These are phyloP conservation scores for Diplosphaera chodatii DNA, from an alignment of 139 green algal species.

Conservation along the genomic window DNA sequence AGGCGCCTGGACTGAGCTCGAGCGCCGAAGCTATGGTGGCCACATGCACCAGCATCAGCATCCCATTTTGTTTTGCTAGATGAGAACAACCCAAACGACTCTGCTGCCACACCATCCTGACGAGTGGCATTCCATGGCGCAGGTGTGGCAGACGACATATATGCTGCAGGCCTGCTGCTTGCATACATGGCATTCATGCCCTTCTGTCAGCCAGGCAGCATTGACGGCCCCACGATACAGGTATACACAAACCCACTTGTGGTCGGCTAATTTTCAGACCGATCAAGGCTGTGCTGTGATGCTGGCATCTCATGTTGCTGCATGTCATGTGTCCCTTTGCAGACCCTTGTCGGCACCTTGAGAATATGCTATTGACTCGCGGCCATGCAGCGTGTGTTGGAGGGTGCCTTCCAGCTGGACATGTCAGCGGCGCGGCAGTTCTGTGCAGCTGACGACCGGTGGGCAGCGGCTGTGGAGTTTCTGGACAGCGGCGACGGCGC, in stretches of 20 bases:
- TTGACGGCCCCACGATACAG: constrained; percentile 40
- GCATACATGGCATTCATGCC: constrained; percentile 48
- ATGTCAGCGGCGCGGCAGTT: constrained; percentile 41
- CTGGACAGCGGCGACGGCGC: constrained; percentile 27
- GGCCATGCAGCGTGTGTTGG: constrained; percentile 26
- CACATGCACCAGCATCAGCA: too few relatives aligned
- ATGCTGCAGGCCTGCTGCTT: constrained; percentile 42
- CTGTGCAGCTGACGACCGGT: constrained; percentile 51
- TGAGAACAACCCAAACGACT: too few relatives aligned
- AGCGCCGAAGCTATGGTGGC: constrained; percentile 29
- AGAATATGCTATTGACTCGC: too few relatives aligned
- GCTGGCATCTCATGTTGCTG: too few relatives aligned
- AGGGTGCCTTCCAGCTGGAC: constrained; percentile 46
- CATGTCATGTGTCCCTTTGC: too few relatives aligned
- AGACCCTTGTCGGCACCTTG: too few relatives aligned
- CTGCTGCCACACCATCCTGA: too few relatives aligned
- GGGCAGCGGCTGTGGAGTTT: constrained; percentile 35
- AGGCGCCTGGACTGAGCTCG: constrained; percentile 27
- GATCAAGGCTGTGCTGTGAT: too few relatives aligned
- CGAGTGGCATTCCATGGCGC: too few relatives aligned
- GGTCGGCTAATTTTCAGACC: too few relatives aligned
- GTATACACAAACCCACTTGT: neutral
- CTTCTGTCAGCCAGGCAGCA: constrained; percentile 37
- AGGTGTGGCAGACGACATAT: constrained; percentile 55
- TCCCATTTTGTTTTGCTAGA: too few relatives aligned